These are phyloP conservation scores for Penicillium sp. DNA, from an alignment of 2,329 filamentous ascomycete species.

Conservation along the genomic window DNA sequence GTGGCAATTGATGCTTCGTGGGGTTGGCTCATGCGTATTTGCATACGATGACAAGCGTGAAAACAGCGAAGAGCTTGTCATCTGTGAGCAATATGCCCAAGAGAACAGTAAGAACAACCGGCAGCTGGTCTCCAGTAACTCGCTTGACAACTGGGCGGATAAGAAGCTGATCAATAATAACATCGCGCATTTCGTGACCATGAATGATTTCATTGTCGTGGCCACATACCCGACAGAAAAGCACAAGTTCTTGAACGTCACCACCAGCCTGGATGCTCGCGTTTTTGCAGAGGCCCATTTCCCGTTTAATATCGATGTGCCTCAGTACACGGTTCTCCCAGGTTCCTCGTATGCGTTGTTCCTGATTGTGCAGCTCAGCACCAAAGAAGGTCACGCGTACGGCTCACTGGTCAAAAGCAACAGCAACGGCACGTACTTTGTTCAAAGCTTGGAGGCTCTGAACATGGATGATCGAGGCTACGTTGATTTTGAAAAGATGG, in stretches of 20 bases:
- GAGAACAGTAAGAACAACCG: constrained; percentile 63
- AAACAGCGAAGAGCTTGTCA: constrained; percentile 63
- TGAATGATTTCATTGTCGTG: constrained; percentile 95
- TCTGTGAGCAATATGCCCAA: constrained; percentile 63
- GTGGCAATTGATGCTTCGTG: constrained; percentile 74
- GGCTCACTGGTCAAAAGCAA: constrained; percentile 97
- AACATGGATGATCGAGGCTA: constrained; percentile 76
- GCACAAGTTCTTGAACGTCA: constrained; percentile 68
- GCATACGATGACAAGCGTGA: constrained; percentile 63
- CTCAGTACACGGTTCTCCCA: constrained; percentile 87
- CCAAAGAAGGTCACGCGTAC: constrained; percentile 63
- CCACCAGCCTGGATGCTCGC: constrained; percentile 80
- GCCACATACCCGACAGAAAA: constrained; percentile 66
- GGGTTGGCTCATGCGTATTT: constrained; percentile 82
- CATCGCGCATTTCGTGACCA: constrained; percentile 84
- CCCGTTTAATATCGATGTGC: constrained; percentile 77
- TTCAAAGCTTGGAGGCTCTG: constrained; percentile 75
- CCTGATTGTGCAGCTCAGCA: constrained; percentile 82
- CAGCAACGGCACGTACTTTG: constrained; percentile 94
- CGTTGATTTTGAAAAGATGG: constrained; percentile 96
- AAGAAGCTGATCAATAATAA: constrained; percentile 65
- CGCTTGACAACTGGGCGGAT: constrained; percentile 62
- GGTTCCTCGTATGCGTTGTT: constrained; percentile 94
- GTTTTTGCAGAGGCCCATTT: constrained; percentile 82
- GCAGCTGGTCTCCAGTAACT: constrained; percentile 68